Evolutionary conservation across 2,329 filamentous ascomycete species (phyloP).

Genomic region (Whalleya microplaca): DNA sequence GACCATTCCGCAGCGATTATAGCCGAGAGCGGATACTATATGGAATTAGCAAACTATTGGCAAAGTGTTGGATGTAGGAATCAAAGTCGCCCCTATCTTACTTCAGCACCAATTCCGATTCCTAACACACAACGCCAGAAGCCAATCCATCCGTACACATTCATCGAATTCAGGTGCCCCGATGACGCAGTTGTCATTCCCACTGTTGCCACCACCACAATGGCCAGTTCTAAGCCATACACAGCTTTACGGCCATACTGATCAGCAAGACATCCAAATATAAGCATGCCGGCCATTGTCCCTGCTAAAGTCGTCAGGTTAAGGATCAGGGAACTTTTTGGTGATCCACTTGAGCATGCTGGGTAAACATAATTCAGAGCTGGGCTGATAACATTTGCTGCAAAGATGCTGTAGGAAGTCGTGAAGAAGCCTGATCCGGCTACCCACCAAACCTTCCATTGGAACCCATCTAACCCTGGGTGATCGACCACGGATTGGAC

Average conservation of each 20-base stretch:
- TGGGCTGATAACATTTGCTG: conserved; percentile 28
- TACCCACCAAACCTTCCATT: conserved; percentile 31
- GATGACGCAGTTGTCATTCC: conserved; percentile 39
- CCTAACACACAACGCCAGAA: conserved; percentile 38
- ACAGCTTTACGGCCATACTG: conserved; percentile 58
- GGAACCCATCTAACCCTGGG: conserved; percentile 27
- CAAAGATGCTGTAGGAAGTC: conserved; percentile 42
- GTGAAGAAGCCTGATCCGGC: conserved; percentile 39
- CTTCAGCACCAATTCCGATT: conserved; percentile 30
- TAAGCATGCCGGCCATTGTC: conserved; percentile 55
- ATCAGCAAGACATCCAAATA: conserved; percentile 59
- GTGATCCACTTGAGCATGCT: conserved; percentile 3
- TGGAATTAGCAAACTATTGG: background rate
- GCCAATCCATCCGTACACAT: conserved; percentile 30
- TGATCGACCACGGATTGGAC: conserved; percentile 29
- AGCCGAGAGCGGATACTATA: conserved; percentile 66
- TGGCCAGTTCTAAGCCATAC: conserved; percentile 59
- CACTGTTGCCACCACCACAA: conserved; percentile 61
- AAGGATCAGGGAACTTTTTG: conserved; percentile 22
- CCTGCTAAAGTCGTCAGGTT: conserved; percentile 57
- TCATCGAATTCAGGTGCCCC: conserved; percentile 21
- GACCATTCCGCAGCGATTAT: too few species aligned
- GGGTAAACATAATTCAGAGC: conserved; percentile 27
- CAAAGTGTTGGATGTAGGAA: background rate
- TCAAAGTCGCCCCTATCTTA: conserved; percentile 1